Conservation (phyloP, 192 early-diverging fungal genomes). For the Coemansia sp. region DNA sequence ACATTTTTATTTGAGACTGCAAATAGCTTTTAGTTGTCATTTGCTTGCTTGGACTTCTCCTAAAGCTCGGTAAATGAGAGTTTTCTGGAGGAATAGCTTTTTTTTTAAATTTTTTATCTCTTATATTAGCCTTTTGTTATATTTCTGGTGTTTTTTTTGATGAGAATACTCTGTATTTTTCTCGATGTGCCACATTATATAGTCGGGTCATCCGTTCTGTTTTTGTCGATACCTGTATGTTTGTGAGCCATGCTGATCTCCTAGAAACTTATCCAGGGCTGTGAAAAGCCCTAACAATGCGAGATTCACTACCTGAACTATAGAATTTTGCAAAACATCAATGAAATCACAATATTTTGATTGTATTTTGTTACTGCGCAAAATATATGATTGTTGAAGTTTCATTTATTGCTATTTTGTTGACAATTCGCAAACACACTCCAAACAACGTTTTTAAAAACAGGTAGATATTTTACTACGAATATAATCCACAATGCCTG, state of each 20-base stretch:
- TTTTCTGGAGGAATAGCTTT: not conserved
- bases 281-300: no score
- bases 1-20: not conserved
- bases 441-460: not conserved
- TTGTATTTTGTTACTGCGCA: not conserved
- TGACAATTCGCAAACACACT: not conserved
- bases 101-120: not conserved
- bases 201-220: no score
- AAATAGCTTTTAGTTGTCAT: not conserved
- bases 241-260: no score
- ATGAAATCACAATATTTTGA: no score
- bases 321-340: no score
- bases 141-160: not conserved
- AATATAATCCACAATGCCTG: not conserved
- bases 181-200: no score
- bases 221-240: no score
- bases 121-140: not conserved
- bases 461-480: not conserved
- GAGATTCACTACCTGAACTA: no score
- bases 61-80: not conserved
- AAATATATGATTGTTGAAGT: not conserved
- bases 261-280: no score
- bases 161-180: not conserved
- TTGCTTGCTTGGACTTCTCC: not conserved
- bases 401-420: not conserved